Percentiles rank a stretch among this genome's conserved stretches.
phyloP scores from a whole-genome alignment of 495 filamentous ascomycete genomes.

The Echria macrotheca region DNA sequence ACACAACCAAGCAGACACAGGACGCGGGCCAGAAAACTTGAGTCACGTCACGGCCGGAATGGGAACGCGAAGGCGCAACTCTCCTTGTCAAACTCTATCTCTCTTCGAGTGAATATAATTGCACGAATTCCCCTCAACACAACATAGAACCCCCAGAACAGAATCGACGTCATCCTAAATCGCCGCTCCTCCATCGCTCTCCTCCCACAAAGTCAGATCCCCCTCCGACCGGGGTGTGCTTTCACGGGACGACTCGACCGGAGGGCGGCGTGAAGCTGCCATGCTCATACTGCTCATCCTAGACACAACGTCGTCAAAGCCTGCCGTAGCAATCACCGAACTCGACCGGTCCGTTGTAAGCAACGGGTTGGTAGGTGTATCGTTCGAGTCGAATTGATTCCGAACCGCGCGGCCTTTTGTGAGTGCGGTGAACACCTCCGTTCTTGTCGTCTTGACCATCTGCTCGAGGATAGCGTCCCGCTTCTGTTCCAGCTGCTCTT shows the following conservation, averaged over 20 bases:
- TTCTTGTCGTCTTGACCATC: slow-evolving; percentile 12
- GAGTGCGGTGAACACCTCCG: background rate
- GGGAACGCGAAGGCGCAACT: too few relatives aligned
- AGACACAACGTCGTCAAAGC: background rate
- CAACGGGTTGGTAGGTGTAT: slow-evolving; percentile 12
- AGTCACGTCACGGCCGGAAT: too few relatives aligned
- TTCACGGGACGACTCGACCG: background rate
- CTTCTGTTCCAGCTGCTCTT: background rate
- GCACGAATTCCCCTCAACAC: too few relatives aligned
- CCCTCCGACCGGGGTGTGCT: background rate
- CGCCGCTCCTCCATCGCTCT: too few relatives aligned
- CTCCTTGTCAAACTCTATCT: too few relatives aligned
- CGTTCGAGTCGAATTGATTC: slow-evolving; percentile 14
- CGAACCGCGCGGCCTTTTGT: background rate
- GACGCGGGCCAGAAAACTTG: background rate
- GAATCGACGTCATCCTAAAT: too few relatives aligned
- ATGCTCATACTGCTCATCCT: background rate
- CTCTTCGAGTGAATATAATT: too few relatives aligned
- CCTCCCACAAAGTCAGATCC: too few relatives aligned
- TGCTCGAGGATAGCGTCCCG: slow-evolving; percentile 13
- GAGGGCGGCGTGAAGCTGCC: background rate
- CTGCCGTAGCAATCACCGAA: too few relatives aligned
- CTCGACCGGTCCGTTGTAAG: too few relatives aligned
- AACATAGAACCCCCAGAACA: too few relatives aligned
- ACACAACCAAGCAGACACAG: background rate